phyloP scores from a whole-genome alignment of 495 filamentous ascomycete genomes.

The Echria macrotheca region DNA sequence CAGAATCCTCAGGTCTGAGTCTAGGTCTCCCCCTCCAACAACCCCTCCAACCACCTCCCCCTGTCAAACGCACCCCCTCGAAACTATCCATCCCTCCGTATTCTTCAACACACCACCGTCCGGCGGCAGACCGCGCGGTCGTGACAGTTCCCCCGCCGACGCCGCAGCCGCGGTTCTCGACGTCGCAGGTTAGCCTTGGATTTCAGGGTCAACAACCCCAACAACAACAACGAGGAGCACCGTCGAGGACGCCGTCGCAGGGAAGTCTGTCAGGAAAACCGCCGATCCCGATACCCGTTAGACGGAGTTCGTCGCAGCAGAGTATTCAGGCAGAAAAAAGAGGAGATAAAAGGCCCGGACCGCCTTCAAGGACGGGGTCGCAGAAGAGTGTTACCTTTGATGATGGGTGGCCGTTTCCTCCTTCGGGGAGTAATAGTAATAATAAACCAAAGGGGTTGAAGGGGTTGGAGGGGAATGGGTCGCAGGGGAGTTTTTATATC shows the following conservation, averaged over 20 bases:
- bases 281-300: not conserved
- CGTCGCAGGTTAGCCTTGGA: not conserved
- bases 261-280: not conserved
- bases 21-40: not conserved
- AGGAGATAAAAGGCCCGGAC: not conserved
- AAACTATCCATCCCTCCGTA: not conserved
- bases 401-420: not conserved
- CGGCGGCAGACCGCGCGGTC: not conserved
- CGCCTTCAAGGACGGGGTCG: not conserved
- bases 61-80: too few relatives aligned
- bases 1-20: not conserved
- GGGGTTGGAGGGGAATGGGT: not conserved
- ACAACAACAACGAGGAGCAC: not conserved
- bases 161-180: not conserved
- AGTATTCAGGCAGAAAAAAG: not conserved
- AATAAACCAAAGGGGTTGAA: not conserved
- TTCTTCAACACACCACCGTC: not conserved
- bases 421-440: not conserved
- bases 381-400: too few relatives aligned
- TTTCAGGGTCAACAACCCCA: not conserved
- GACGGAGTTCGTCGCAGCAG: not conserved
- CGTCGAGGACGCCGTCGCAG: not conserved
- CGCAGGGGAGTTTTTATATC: not conserved
- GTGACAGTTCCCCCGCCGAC: not conserved
- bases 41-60: not conserved